Evolutionary conservation across 371 early-diverging fungal species (phyloP).

Genomic region (Basidiobolus meristosporus): DNA sequence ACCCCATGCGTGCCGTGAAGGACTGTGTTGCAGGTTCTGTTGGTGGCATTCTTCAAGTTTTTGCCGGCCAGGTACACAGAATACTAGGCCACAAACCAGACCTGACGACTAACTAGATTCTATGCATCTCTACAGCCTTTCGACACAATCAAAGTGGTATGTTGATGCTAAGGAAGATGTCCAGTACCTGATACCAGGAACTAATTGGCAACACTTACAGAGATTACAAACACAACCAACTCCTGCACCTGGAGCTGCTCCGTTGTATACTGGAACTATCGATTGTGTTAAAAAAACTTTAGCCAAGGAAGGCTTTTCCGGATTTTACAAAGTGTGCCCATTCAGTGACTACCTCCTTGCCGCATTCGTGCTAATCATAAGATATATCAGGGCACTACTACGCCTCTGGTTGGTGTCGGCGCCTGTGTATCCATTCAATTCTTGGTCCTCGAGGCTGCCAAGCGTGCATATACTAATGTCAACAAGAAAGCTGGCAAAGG

Average conservation of each 20-base stretch:
- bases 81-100: not conserved
- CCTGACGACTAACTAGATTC: not conserved
- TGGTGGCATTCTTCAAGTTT: constrained; percentile 60
- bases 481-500: constrained; percentile 21
- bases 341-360: too few species aligned
- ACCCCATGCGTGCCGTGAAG: constrained; percentile 48
- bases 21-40: constrained; percentile 59
- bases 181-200: not conserved
- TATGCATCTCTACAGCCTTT: constrained; percentile 42
- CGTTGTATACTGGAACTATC: constrained; percentile 42
- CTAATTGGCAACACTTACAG: constrained; percentile 9
- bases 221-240: constrained; percentile 69
- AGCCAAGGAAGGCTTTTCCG: constrained; percentile 44
- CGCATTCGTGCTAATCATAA: too few species aligned
- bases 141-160: constrained; percentile 69
- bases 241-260: constrained; percentile 21
- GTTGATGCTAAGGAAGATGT: constrained; percentile 4
- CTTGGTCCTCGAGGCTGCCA: constrained; percentile 48
- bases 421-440: constrained; percentile 71
- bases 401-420: constrained; percentile 59
- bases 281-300: constrained; percentile 57
- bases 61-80: constrained; percentile 44
- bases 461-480: constrained; percentile 28
- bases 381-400: constrained; percentile 60
- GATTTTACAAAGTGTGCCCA: constrained; percentile 70